phyloP scores from a whole-genome alignment of 306 rosid genomes.

The Elaeagnus macrophylla region DNA sequence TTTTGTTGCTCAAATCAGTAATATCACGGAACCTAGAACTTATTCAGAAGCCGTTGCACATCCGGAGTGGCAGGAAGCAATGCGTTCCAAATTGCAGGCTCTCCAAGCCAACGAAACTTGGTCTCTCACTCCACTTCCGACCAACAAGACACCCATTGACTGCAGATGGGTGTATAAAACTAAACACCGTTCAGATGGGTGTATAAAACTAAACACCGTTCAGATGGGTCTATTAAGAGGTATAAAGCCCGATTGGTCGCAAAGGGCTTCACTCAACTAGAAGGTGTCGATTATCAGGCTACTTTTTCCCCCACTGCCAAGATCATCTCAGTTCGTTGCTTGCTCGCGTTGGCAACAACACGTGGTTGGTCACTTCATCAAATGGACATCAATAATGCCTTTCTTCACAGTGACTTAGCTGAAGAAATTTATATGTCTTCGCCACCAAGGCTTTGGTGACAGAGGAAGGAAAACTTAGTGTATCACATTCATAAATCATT shows the following conservation, averaged over 20 bases:
- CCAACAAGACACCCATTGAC: background rate
- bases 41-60: no score
- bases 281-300: background rate
- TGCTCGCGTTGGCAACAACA: background rate
- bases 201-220: no score
- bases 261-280: background rate
- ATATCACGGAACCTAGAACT: no score
- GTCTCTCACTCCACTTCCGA: background rate
- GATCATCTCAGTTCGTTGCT: background rate
- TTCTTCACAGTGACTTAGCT: no score
- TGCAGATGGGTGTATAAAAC: constrained; percentile 2
- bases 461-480: background rate
- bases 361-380: background rate
- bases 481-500: no score
- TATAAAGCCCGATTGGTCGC: no score
- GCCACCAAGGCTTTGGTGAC: background rate
- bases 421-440: background rate
- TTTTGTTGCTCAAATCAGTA: no score
- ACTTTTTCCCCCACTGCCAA: background rate
- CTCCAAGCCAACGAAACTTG: no score
- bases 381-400: background rate
- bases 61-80: no score
- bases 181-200: no score
- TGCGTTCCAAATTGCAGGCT: no score
- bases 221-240: background rate